These are phyloP conservation scores for Rhodotorula kratochvilovae DNA, from an alignment of 768 basidiomycete species.

Conservation along the genomic window DNA sequence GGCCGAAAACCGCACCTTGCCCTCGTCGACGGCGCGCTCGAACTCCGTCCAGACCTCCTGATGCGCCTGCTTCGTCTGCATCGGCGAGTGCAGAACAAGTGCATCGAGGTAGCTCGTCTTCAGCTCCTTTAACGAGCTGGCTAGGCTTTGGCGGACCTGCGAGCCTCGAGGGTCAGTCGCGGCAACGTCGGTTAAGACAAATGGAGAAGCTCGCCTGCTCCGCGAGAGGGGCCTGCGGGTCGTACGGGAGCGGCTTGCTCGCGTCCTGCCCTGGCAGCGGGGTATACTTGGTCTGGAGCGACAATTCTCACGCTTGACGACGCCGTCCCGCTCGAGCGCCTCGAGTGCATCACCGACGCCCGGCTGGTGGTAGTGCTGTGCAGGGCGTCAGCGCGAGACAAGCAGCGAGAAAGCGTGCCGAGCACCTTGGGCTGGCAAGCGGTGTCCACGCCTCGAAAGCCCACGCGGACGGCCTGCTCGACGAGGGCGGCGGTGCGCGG, in stretches of 20 bases:
- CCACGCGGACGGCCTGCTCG: conserved; percentile 64
- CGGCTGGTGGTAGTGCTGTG: conserved; percentile 59
- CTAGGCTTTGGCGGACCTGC: conserved; percentile 63
- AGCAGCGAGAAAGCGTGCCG: neutral
- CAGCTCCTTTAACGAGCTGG: conserved; percentile 63
- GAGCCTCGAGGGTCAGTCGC: too few species aligned
- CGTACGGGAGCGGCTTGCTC: conserved; percentile 68
- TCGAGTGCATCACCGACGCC: conserved; percentile 71
- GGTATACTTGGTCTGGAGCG: conserved; percentile 81
- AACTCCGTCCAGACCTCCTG: conserved; percentile 6
- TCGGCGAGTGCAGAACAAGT: conserved; percentile 72
- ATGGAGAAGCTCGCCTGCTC: conserved; percentile 37
- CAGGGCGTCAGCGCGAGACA: too few species aligned
- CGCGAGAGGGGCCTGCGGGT: conserved; percentile 50
- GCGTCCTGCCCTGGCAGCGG: conserved; percentile 67
- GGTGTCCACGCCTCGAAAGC: conserved; percentile 80
- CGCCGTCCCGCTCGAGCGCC: conserved; percentile 57
- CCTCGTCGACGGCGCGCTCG: conserved; percentile 2
- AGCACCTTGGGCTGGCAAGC: conserved; percentile 53
- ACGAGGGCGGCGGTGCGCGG: conserved; percentile 66
- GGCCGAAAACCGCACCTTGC: neutral
- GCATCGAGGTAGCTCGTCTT: conserved; percentile 70
- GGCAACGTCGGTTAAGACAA: too few species aligned
- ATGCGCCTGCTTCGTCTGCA: conserved; percentile 48
- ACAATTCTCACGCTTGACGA: conserved; percentile 66